Base-by-base conservation (phyloP, 148 eudicot genomes). In the Spergularia marina region DNA sequence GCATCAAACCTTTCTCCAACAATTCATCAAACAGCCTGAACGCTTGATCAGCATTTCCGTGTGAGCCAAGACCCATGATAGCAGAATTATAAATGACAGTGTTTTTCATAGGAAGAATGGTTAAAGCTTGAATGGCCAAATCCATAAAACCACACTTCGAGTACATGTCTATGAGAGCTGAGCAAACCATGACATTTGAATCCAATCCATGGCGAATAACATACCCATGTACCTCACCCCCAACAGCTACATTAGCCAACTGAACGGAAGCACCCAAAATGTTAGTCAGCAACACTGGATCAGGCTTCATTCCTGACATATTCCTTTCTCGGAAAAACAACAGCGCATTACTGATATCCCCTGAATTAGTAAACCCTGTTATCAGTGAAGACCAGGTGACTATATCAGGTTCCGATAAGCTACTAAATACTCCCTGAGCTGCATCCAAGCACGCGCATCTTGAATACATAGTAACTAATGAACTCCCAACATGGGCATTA, bases 111-210 rank as follows among this genome's bases (percentile, higher is more conserved):
- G 86, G 86, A 81, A 85, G 78, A 17, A 2, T 52, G 10, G 79
- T 41, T 55, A 89, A 86, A 75, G 87, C 82, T 71, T 39, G 82
- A 69, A 82, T 69, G 12, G 89, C 98, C 76, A 84, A 52, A 49
- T 81, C 79, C 84, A 89, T 73, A 74, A 91, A 88, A 41, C 98
- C 94, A 85, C 98, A 89, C 64, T 88, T 93, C 2, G 89, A 82
- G 61, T 93, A 93, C 97, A 91, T 94, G 83, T 89, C 91, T 61
- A 91, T 81, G 11, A 94, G 90, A 80, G 93, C 90, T 47, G 97
- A 88, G 16, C 90, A 79, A 51, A 91, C 93, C 80, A 81, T 76
- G 73, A 88, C 36, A 68, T 87, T 82, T 1, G 58, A 59, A 68
- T 86, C 88, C 17, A 74, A 78, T 65, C 85, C 91, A 84, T 86